A percentile compares a stretch with the other conserved stretches of the same genome.
Conservation (phyloP, 2,329 filamentous ascomycete genomes). For the Mollisiaceae sp. region DNA sequence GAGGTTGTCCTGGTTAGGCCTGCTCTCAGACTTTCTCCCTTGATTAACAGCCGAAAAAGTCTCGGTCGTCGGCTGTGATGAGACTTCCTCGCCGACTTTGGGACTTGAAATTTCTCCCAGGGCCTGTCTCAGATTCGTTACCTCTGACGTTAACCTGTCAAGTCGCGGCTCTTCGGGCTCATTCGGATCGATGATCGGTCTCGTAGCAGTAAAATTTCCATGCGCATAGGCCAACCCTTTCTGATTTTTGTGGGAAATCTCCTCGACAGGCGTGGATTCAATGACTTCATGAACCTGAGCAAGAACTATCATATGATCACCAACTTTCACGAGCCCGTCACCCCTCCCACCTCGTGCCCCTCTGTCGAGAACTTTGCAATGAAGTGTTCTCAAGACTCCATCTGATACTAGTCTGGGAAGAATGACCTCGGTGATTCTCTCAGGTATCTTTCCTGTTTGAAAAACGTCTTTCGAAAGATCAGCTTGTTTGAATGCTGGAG, state of each 20-base stretch:
- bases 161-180: background rate
- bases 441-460: background rate
- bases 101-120: too few species aligned
- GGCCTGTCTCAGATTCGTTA: too few species aligned
- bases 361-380: background rate
- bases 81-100: too few species aligned
- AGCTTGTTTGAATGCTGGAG: background rate
- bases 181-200: background rate
- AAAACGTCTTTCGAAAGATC: background rate
- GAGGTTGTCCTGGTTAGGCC: too few species aligned
- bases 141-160: background rate
- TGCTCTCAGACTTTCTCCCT: too few species aligned
- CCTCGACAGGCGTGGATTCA: background rate
- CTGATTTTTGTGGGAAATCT: background rate
- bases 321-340: background rate
- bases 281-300: slow-evolving; percentile 3
- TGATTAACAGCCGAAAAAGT: too few species aligned
- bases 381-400: background rate
- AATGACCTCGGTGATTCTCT: background rate
- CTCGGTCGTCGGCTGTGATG: too few species aligned
- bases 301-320: background rate
- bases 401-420: background rate
- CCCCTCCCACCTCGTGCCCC: background rate
- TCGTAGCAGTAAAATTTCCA: background rate
- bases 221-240: slow-evolving; percentile 1